Evolutionary conservation across 2,329 filamentous ascomycete genomes (phyloP).

Genomic region (Curvularia hawaiiensis): DNA sequence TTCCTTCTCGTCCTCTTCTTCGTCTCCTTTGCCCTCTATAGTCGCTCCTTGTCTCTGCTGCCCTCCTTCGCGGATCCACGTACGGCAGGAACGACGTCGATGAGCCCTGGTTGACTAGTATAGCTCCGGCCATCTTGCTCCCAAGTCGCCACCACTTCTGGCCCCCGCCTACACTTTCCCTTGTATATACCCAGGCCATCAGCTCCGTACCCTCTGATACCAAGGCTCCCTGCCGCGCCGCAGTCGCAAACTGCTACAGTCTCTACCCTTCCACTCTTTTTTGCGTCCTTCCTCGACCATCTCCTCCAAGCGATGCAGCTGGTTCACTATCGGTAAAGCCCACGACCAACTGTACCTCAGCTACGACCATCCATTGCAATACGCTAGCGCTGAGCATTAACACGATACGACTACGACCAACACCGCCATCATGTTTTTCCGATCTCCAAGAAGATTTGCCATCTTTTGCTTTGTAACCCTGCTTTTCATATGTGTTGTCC

Average conservation of each 20-base stretch:
- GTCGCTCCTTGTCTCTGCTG: conserved; percentile 8
- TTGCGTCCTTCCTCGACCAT: conserved; percentile 7
- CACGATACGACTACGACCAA: conserved; percentile 28
- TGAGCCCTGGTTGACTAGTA: conserved; percentile 5
- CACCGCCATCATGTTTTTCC: conserved; percentile 38
- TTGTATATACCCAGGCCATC: conserved; percentile 7
- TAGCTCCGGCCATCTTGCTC: conserved; percentile 9
- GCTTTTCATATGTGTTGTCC: conserved; percentile 35
- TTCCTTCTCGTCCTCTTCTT: too few relatives aligned
- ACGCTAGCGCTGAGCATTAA: conserved; percentile 24
- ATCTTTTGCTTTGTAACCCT: conserved; percentile 46
- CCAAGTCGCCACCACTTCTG: conserved; percentile 2
- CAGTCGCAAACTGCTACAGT: conserved; percentile 5
- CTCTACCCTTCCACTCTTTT: conserved; percentile 11
- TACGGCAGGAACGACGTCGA: conserved; percentile 11
- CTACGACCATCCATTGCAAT: conserved; percentile 21
- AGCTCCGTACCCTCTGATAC: neutral
- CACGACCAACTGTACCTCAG: conserved; percentile 19
- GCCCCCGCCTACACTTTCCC: conserved; percentile 11
- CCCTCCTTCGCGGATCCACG: neutral
- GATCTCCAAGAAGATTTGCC: conserved; percentile 47
- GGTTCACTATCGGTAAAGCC: conserved; percentile 19
- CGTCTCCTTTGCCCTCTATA: neutral
- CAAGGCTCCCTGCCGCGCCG: neutral
- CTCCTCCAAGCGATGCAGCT: conserved; percentile 25